Conservation (phyloP, 2,329 filamentous ascomycete species). For the Cyphellophora attinorum region DNA sequence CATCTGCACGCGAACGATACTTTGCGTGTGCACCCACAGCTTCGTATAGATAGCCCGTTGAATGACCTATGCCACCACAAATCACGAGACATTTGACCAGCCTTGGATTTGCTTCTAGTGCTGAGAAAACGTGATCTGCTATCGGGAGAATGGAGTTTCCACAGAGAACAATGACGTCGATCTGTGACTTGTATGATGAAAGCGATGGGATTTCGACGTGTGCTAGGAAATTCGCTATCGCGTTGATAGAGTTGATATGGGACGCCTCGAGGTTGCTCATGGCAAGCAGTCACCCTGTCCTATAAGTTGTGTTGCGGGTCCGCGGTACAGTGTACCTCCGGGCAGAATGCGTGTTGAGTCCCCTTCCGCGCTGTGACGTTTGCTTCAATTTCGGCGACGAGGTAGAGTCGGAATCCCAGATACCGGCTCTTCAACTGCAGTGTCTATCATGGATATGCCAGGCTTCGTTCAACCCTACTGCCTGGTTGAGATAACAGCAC, state of each 20-base stretch:
- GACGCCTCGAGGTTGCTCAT: background rate
- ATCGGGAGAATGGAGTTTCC: conserved; percentile 28
- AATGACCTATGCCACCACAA: conserved; percentile 38
- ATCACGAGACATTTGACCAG: conserved; percentile 28
- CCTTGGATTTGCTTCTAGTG: conserved; percentile 21
- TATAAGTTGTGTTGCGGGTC: too few relatives aligned
- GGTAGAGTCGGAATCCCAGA: too few relatives aligned
- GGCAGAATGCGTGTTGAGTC: too few relatives aligned
- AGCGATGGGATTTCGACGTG: conserved; percentile 18
- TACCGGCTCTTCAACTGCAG: too few relatives aligned
- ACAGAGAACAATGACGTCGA: conserved; percentile 31
- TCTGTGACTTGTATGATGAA: conserved; percentile 13
- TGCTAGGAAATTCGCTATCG: conserved; percentile 22
- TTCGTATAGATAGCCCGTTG: conserved; percentile 32
- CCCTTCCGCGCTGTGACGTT: too few relatives aligned
- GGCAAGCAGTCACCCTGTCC: too few relatives aligned
- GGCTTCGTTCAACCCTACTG: too few relatives aligned
- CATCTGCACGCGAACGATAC: conserved; percentile 19
- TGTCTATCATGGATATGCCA: too few relatives aligned
- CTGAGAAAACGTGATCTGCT: conserved; percentile 26
- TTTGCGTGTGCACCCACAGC: conserved; percentile 25
- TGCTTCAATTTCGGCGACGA: too few relatives aligned
- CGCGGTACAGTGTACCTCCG: too few relatives aligned
- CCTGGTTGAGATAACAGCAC: too few relatives aligned
- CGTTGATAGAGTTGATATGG: conserved; percentile 21